Evolutionary conservation across 306 rosid genomes (phyloP), one percentile per base, ranked within the genome.

Genomic region (Canavalia gladiata): DNA sequence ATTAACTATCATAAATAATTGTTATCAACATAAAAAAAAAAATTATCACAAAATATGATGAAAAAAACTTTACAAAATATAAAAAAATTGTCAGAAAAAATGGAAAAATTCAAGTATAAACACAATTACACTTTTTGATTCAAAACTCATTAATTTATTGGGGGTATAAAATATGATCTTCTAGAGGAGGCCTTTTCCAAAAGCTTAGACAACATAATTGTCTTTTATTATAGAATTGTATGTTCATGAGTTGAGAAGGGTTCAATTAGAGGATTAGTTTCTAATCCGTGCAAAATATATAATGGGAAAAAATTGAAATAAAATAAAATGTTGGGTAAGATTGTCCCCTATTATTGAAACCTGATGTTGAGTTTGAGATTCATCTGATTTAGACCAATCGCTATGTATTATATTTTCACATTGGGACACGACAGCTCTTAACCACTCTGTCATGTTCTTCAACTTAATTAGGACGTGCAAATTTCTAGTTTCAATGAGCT

Each of bases 261-360:
- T 43, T 68, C 59, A 8, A 30, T 65, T 13, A 72, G 46, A 64
- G 30, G 10, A 43, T 13, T 51, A 62, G 75, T 74, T 54, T 72
- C 6, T 34, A 71, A 52, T 51, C 4, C 10, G 2, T 37, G 13
- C 12, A 77, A 45, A 4, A 51, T 65, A 46, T 35, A 69, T 54
- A 78, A 65, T 34, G 11, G 4, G 28, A 49, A 49, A n/a, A 58
- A 64, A 42, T 8, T 0, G 18, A 60, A 55, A 69, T 30, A 78
- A 62, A 72, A 62, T 45, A 49, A 12, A 37, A 56, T 76, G 71
- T n/a, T 51, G 46, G 82, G 25, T 35, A 64, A 72, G 56, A 11
- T 28, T 87, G 95, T 90, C 79, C 79, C 95, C 90, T 90, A 34
- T 12, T 8, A 3, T 41, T 54, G 87, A 76, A 80, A 90, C 92